Evolutionary conservation across 345 rosid genomes (phyloP).

Genomic region (Hypericum perforatum): DNA sequence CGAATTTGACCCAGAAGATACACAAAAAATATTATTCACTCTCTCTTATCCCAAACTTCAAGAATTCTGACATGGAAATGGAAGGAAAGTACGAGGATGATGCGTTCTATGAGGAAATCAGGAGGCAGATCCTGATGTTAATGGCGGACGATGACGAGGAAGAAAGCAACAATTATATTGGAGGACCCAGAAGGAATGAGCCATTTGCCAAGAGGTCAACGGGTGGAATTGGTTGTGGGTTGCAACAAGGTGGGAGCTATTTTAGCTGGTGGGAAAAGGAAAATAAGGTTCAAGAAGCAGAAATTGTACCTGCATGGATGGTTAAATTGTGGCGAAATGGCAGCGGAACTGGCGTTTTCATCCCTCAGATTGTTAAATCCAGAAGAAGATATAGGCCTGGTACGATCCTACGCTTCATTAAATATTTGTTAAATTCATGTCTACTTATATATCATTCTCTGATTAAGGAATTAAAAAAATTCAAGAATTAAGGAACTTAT

Average conservation of each 20-base stretch:
- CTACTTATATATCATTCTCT: too few species aligned
- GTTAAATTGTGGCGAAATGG: constrained; percentile 21
- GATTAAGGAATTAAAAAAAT: too few species aligned
- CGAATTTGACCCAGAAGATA: background rate
- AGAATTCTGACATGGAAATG: background rate
- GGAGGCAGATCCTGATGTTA: constrained; percentile 33
- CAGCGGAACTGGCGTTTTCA: constrained; percentile 51
- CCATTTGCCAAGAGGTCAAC: background rate
- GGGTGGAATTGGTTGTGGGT: constrained; percentile 6
- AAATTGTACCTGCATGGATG: constrained; percentile 20
- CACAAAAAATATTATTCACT: constrained; percentile 1
- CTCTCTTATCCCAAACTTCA: constrained; percentile 3
- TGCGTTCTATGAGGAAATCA: constrained; percentile 25
- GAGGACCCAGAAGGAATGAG: background rate
- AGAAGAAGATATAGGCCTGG: constrained; percentile 18
- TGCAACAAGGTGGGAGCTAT: constrained; percentile 18
- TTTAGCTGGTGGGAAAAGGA: constrained; percentile 17
- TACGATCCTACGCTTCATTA: background rate
- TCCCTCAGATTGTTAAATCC: constrained; percentile 24
- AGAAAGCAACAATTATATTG: background rate
- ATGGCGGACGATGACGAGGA: constrained; percentile 34
- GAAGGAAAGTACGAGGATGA: constrained; percentile 19
- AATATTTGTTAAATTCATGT: too few species aligned
- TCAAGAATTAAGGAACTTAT: too few species aligned
- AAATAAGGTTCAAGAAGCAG: background rate